Evolutionary conservation across 495 filamentous ascomycete species (phyloP).

Genomic region (Aspergillus leporis): DNA sequence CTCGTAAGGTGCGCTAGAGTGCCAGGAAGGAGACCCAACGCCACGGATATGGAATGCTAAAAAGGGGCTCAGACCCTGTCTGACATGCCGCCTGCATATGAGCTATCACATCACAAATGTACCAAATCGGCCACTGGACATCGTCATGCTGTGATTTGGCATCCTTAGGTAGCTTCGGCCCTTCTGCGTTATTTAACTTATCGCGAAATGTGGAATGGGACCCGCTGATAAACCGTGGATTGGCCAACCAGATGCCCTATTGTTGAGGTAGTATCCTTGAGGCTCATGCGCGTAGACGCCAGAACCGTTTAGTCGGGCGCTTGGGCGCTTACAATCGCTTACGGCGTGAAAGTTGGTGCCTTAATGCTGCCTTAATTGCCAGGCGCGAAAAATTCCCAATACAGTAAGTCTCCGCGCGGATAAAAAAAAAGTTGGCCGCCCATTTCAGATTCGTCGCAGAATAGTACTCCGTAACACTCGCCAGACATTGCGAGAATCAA

Average conservation of each 20-base stretch:
- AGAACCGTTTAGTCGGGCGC: constrained; percentile 9
- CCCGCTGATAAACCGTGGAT: not conserved
- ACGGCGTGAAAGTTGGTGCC: constrained; percentile 6
- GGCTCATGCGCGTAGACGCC: constrained; percentile 3
- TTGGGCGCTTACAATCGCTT: constrained; percentile 21
- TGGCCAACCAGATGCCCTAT: not conserved
- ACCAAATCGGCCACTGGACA: not conserved
- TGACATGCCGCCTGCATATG: not conserved
- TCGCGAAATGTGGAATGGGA: constrained; percentile 1
- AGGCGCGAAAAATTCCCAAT: constrained; percentile 26
- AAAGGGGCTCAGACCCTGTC: not conserved
- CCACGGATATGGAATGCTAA: not conserved
- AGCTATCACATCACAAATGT: not conserved
- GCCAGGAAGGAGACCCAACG: not conserved
- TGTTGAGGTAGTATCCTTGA: not conserved
- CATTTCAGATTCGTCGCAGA: constrained; percentile 31
- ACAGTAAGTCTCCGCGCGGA: constrained; percentile 34
- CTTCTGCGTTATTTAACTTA: not conserved
- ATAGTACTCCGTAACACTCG: constrained; percentile 18
- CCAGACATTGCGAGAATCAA: constrained; percentile 14
- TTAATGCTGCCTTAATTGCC: constrained; percentile 9
- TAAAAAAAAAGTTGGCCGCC: constrained; percentile 44
- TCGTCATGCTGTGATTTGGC: not conserved
- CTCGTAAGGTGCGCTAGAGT: not conserved
- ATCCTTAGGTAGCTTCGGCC: not conserved